Conservation (phyloP, 2,329 filamentous ascomycete species). For the Ceratocystis ficicola region DNA sequence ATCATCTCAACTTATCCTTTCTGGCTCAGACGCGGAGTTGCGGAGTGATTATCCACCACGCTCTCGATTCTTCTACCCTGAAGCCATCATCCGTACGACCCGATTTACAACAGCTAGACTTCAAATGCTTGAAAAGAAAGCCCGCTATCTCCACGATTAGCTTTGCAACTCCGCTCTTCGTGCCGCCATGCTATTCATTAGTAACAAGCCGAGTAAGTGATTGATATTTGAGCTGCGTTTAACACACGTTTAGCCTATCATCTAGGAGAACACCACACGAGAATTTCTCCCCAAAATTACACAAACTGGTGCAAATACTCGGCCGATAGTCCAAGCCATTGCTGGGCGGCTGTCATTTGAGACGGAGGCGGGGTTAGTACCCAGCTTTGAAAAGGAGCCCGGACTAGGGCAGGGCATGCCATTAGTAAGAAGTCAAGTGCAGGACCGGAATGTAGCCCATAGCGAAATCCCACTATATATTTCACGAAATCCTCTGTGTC, state of each 20-base stretch:
- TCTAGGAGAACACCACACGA: not conserved
- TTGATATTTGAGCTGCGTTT: not conserved
- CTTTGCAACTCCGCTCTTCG: not conserved
- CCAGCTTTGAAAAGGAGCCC: not conserved
- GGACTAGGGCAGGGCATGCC: not conserved
- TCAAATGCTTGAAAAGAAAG: too few species aligned
- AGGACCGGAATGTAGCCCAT: not conserved
- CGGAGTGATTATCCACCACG: not conserved
- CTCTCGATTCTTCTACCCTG: not conserved
- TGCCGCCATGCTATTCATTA: not conserved
- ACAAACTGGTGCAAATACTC: not conserved
- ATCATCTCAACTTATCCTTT: not conserved
- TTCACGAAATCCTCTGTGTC: too few species aligned
- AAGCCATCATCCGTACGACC: too few species aligned
- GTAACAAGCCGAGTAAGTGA: not conserved
- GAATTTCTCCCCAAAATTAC: not conserved
- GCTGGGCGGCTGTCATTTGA: not conserved
- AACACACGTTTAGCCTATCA: not conserved
- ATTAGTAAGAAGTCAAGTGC: not conserved
- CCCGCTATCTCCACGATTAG: not conserved
- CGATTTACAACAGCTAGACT: too few species aligned
- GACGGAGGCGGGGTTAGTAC: not conserved
- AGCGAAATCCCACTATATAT: not conserved
- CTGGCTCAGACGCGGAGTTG: not conserved
- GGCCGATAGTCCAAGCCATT: not conserved